Base-by-base conservation (phyloP, 257 asterid genomes). In the Rhazya stricta region DNA sequence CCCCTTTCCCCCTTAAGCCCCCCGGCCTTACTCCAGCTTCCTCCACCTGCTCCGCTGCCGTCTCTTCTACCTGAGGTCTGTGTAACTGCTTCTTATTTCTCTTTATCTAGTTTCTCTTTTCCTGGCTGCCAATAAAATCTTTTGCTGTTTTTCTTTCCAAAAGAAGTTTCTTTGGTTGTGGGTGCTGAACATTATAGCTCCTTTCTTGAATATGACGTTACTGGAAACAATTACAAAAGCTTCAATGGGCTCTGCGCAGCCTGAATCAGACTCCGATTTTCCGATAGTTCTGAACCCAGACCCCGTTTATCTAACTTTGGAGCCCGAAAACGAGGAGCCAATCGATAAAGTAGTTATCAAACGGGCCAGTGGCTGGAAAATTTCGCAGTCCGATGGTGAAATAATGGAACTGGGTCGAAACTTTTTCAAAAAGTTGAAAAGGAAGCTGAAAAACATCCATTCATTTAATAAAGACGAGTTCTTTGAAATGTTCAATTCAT, bases 221-320 rank as follows among this genome's bases (percentile, higher is more conserved):
- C 84, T 91, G 45, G 95, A 91, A 83, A 77, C 80, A 27, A 88
- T 93, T 57, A 82, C 91, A 2, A 89, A 87, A 78, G 96, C 93
- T 83, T 83, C 93, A 32, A 62, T 72, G 25, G 74, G 56, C 39
- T 65, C 81, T 21, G 75, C 71, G 43, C 58, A 74, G 54, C 67
- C 77, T 57, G 85, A 79, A 29, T 65, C 78, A 19, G 87, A 80
- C 42, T 74, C 78, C 29, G 77, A 72, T 42, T 88, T 81, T 77
- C 91, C 98, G 46, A 83, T 87, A 76, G 81, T 85, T 60, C 85
- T 93, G 56, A 88, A 87, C 73, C 79, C 92, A 2, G 96, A 87
- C 48, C 85, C 89, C 3, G 69, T 83, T 74, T 46, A 89, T 32
- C 37, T 50, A 18, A 77, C 75, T 6, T 81, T 93, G n/a, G 82